Base-by-base conservation (phyloP, 306 rosid species). In the Cucumis cinereus region DNA sequence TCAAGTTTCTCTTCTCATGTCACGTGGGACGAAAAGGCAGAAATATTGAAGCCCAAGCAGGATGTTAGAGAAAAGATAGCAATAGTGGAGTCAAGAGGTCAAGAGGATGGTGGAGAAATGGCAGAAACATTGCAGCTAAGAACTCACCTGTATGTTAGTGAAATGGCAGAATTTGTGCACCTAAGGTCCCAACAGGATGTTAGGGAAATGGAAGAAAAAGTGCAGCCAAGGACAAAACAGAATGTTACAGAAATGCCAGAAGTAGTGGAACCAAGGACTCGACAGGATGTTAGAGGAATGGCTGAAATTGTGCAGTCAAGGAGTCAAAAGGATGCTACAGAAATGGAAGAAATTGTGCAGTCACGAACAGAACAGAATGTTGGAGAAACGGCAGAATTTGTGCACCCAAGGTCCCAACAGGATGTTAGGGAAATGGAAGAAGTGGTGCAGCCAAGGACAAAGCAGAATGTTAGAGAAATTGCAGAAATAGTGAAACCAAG, bases 11-110 rank as follows among this genome's bases (percentile, higher is more conserved):
- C 55, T 43, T 90, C 91, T 56, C 85, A 90, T 86, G 95, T 92
- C 73, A 88, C 90, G 38, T 92, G 97, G 96, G 97, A 92, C 77
- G 96, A 84, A 89, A 92, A 94, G 86, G 91, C 86, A 73, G 97
- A 94, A 80, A 91, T 93, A 69, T 49, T 38, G 66, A 52, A 54
- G 62, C 77, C 77, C 62, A 20, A 26, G 58, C 77, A 74, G 15
- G 64, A 47, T 47, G 35, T 8, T 49, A 49, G 40, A 24, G 58
- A 70, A 47, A 70, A 47, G 58, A 50, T 14, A 70, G 58, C 49
- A 70, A 87, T 89, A 61, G 68, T 93, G 87, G 92, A 88, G 74
- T 83, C 89, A 45, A 78, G 41, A 28, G 79, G 79, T 79, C 86
- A 82, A 80, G 78, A 80, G 35, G 77, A 54, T 83, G 83, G 79